phyloP scores from a whole-genome alignment of 1,139 yeast genomes.

The Candida sanyaensis region DNA sequence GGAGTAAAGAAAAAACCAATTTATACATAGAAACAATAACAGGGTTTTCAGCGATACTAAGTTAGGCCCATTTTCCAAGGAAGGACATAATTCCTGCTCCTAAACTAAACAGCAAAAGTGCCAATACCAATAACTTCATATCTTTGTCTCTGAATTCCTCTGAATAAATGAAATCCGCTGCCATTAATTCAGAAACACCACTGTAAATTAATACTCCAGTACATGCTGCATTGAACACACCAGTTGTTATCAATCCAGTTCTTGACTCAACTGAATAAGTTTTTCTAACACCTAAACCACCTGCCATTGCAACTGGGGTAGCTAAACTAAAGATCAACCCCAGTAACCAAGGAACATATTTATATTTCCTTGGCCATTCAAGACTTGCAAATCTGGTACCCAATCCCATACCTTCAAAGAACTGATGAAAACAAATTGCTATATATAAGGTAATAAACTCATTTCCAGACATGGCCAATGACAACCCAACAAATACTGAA shows the following conservation, averaged over 20 bases:
- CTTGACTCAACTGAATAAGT: constrained; percentile 36
- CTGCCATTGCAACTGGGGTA: constrained; percentile 39
- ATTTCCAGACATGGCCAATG: constrained; percentile 39
- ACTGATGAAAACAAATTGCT: constrained; percentile 42
- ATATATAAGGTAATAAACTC: constrained; percentile 36
- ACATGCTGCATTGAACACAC: constrained; percentile 38
- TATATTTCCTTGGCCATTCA: constrained; percentile 33
- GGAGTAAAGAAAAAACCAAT: too few relatives aligned
- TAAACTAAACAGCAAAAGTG: constrained; percentile 28
- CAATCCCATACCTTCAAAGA: constrained; percentile 44
- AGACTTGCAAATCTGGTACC: constrained; percentile 41
- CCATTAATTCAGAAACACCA: constrained; percentile 43
- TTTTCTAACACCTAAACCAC: constrained; percentile 37
- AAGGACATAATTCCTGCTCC: constrained; percentile 45
- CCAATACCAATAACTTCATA: constrained; percentile 20
- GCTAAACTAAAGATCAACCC: constrained; percentile 32
- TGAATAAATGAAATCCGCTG: constrained; percentile 37
- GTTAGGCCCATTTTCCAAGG: constrained; percentile 43
- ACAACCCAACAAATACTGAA: constrained; percentile 41
- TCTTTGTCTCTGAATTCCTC: constrained; percentile 24
- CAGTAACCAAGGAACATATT: constrained; percentile 36
- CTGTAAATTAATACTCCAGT: constrained; percentile 42
- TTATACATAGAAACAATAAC: too few relatives aligned
- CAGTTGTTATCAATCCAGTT: constrained; percentile 34
- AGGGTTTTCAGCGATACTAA: not conserved